Conservation (phyloP, 164 flowering plant species). For the Vitis amurensis region DNA sequence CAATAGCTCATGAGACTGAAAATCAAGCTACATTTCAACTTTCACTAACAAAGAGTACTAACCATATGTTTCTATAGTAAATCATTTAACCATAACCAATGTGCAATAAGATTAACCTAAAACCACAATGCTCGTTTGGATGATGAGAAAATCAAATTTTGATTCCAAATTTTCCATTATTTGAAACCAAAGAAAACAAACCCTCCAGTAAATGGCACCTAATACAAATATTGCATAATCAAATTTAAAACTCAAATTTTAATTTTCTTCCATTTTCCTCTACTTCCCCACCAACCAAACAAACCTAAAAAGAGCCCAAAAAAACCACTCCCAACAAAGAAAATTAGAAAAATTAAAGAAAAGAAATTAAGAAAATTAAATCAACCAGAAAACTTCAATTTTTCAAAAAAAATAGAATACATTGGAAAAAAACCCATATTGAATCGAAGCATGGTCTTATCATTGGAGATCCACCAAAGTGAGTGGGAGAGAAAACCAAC, state of each 20-base stretch:
- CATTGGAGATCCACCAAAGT: slow-evolving; percentile 5
- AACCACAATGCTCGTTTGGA: too few species aligned
- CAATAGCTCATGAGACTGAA: too few species aligned
- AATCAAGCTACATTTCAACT: too few species aligned
- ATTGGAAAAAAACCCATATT: background rate
- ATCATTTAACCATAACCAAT: too few species aligned
- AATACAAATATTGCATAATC: background rate
- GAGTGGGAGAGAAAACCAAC: background rate
- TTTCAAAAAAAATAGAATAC: background rate
- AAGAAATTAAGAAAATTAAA: background rate
- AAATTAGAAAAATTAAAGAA: background rate
- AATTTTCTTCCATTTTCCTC: background rate
- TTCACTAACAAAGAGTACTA: too few species aligned
- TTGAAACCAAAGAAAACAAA: background rate
- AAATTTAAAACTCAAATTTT: background rate
- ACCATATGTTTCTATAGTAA: too few species aligned
- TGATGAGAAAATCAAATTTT: background rate
- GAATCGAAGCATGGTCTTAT: slow-evolving; percentile 1
- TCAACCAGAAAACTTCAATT: background rate
- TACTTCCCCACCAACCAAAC: background rate
- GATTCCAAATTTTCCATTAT: background rate
- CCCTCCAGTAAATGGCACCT: background rate
- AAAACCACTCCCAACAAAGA: too few species aligned
- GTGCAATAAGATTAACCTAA: too few species aligned
- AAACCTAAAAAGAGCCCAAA: background rate